Evolutionary conservation across 2,329 filamentous ascomycete genomes (phyloP).

Genomic region (Neodidymelliopsis sp.): DNA sequence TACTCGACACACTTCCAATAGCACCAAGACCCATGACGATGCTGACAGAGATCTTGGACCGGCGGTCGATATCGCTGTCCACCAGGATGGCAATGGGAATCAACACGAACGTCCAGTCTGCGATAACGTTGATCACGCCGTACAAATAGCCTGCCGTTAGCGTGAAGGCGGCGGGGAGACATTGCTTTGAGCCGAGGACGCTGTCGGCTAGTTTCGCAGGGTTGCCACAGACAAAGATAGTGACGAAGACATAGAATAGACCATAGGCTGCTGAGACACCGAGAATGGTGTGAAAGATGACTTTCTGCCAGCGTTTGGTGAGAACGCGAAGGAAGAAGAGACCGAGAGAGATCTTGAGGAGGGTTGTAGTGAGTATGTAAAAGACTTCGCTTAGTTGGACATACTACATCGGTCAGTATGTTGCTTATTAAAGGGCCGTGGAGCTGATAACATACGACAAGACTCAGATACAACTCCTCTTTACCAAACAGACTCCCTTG

Average conservation of each 20-base stretch:
- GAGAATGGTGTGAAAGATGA: conserved; percentile 35
- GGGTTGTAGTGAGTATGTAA: conserved; percentile 59
- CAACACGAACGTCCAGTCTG: conserved; percentile 47
- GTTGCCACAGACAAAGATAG: conserved; percentile 42
- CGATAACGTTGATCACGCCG: conserved; percentile 41
- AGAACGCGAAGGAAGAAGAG: conserved; percentile 48
- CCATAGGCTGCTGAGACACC: conserved; percentile 35
- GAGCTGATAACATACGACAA: conserved; percentile 26
- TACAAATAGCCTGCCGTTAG: conserved; percentile 42
- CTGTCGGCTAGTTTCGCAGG: conserved; percentile 35
- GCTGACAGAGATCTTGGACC: conserved; percentile 56
- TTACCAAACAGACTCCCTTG: conserved; percentile 20
- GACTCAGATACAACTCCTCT: conserved; percentile 22
- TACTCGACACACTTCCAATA: conserved; percentile 41
- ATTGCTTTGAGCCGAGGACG: conserved; percentile 27
- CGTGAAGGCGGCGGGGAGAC: conserved; percentile 32
- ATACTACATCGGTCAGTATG: conserved; percentile 28
- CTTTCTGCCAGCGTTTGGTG: conserved; percentile 41
- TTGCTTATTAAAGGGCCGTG: too few relatives aligned
- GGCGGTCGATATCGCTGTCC: conserved; percentile 53
- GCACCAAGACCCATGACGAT: conserved; percentile 55
- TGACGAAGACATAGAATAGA: conserved; percentile 38
- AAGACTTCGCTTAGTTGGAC: conserved; percentile 55
- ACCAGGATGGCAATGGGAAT: conserved; percentile 44
- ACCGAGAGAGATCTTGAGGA: conserved; percentile 54